Base-by-base conservation (phyloP, 306 rosid genomes). In the Cercis canadensis region DNA sequence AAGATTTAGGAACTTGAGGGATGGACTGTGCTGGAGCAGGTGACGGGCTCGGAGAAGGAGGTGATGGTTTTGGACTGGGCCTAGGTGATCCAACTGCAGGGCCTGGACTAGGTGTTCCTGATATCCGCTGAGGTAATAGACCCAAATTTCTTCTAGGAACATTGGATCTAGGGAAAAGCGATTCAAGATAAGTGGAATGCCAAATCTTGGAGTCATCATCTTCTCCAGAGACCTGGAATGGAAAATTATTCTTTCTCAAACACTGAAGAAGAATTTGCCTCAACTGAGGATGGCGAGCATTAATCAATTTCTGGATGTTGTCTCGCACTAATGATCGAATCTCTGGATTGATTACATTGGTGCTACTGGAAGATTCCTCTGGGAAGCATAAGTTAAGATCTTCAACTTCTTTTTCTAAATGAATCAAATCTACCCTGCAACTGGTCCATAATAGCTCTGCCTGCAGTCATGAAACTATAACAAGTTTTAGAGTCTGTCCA, bases 361-460 rank as follows among this genome's bases (percentile, higher is more conserved):
- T 61, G 29, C 63, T 67, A 33, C 82, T 11, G 12, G 69, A 67
- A 54, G 65, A 67, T 69, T 84, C 89, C 41, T 65, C 67, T 12
- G 75, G 69, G 49, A 82, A 76, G 82, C 89, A 79, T n/a, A 76
- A 67, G 32, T 75, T 82, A 56, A 67, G 59, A 69, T 78, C 83
- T 57, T 64, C 80, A 2, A 69, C 29, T 65, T 78, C 78, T 74
- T 84, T 81, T 73, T 73, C 81, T 78, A 83, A 75, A 71, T 72
- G 84, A 67, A 72, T 72, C 70, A 89, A 82, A 70, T 86, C 96
- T 71, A 78, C 75, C 82, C 78, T 77, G 84, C 97, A 91, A 67
- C 56, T 69, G 17, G 79, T 70, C 91, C 83, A 81, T 62, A 94
- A 67, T 16, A 81, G 66, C 75, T 87, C 87, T 17, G 85, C 96